These are phyloP conservation scores for Rhodotorula sp. DNA, from an alignment of 1,284 basidiomycete genomes.

Conservation along the genomic window DNA sequence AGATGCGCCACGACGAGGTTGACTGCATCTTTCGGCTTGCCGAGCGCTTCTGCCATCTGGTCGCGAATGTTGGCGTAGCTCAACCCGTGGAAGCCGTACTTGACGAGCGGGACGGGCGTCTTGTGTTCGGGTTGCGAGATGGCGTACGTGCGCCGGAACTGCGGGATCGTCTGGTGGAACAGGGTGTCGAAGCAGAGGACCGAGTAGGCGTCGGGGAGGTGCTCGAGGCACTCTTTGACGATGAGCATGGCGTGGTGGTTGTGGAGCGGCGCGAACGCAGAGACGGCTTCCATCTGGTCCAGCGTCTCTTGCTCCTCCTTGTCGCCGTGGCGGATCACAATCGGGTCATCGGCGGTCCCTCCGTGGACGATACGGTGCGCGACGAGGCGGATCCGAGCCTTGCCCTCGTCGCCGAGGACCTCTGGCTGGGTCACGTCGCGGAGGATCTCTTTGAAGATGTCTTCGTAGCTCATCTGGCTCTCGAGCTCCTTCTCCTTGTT, in stretches of 20 bases:
- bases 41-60: conserved; percentile 60
- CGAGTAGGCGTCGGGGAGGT: conserved; percentile 58
- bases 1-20: conserved; percentile 78
- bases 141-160: conserved; percentile 71
- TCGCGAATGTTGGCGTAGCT: conserved; percentile 53
- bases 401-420: conserved; percentile 23
- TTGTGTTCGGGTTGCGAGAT: conserved; percentile 64
- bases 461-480: conserved; percentile 47
- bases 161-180: conserved; percentile 73
- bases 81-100: conserved; percentile 80
- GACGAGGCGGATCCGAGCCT: conserved; percentile 29
- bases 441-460: conserved; percentile 65
- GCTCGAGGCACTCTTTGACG: conserved; percentile 61
- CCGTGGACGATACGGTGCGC: conserved; percentile 70
- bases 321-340: conserved; percentile 57
- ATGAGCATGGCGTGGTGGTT: conserved; percentile 56
- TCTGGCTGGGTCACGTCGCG: conserved; percentile 42
- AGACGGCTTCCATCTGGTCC: conserved; percentile 69
- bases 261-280: conserved; percentile 68
- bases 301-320: conserved; percentile 56
- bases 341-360: conserved; percentile 66
- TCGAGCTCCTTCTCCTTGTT: conserved; percentile 23
- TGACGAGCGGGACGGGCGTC: conserved; percentile 62
- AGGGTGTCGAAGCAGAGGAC: conserved; percentile 70
- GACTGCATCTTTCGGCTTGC: conserved; percentile 55